These are phyloP conservation scores for Cutaneotrichosporon sp. DNA, from an alignment of 1,284 basidiomycete species.

Conservation along the genomic window DNA sequence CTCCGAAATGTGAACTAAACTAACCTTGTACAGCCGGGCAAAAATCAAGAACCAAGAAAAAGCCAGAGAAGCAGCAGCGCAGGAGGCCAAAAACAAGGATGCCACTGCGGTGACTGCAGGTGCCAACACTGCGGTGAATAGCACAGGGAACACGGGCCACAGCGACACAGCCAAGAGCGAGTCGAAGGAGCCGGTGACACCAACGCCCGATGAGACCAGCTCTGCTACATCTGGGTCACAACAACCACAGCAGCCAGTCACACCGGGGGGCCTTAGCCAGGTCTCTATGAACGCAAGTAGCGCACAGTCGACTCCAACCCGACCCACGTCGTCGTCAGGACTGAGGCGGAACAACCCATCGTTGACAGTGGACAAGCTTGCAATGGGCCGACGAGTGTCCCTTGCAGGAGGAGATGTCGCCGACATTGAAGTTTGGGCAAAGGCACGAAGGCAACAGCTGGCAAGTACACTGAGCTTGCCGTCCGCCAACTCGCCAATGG, in stretches of 20 bases:
- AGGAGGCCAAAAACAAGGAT: slow-evolving; percentile 23
- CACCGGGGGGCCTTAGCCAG: neutral
- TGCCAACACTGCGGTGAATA: neutral
- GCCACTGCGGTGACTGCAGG: neutral
- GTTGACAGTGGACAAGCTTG: slow-evolving; percentile 17
- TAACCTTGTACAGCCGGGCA: slow-evolving; percentile 57
- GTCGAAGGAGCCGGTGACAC: neutral
- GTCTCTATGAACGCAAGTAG: neutral
- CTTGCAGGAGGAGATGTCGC: slow-evolving; percentile 39
- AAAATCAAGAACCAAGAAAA: slow-evolving; percentile 65
- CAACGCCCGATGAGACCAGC: neutral
- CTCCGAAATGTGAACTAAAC: neutral
- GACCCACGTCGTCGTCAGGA: neutral
- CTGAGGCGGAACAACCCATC: neutral
- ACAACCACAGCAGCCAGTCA: neutral
- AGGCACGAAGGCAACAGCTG: slow-evolving; percentile 12
- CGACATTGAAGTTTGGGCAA: slow-evolving; percentile 30
- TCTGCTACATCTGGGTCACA: neutral
- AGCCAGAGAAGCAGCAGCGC: slow-evolving; percentile 31
- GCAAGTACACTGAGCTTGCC: neutral
- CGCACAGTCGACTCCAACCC: slow-evolving; percentile 1
- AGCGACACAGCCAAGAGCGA: too few species aligned
- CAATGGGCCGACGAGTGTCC: slow-evolving; percentile 34
- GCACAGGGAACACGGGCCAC: neutral
- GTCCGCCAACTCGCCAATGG: slow-evolving; percentile 24